Conservation (phyloP, 371 early-diverging fungal species). For the Enterocytospora artemiae region DNA sequence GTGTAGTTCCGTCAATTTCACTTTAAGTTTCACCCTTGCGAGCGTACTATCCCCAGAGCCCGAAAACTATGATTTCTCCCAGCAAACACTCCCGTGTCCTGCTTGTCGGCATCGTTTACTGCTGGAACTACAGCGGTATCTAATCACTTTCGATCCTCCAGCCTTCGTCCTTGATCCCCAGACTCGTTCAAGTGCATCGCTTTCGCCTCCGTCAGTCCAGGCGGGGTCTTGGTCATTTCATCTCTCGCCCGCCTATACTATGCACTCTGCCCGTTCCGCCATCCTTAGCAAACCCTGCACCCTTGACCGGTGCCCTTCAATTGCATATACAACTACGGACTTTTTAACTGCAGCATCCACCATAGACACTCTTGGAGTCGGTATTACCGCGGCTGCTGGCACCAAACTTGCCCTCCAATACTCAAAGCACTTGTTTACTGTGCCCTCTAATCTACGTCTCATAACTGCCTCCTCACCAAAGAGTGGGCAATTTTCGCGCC, state of each 20-base stretch:
- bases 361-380: conserved; percentile 38
- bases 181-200: conserved; percentile 61
- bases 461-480: conserved; percentile 32
- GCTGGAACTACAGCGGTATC: conserved; percentile 67
- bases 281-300: background rate
- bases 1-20: conserved; percentile 45
- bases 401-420: conserved; percentile 42
- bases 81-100: conserved; percentile 56
- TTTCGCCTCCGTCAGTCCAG: conserved; percentile 58
- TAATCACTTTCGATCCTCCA: conserved; percentile 66
- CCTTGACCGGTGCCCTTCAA: conserved; percentile 10
- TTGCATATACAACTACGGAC: conserved; percentile 33
- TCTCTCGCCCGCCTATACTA: conserved; percentile 30
- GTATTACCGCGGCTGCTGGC: conserved; percentile 47
- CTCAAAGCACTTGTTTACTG: background rate
- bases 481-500: conserved; percentile 42
- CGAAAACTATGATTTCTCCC: conserved; percentile 35
- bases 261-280: conserved; percentile 21
- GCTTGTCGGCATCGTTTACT: conserved; percentile 67
- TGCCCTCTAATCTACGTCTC: conserved; percentile 12
- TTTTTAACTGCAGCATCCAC: conserved; percentile 40
- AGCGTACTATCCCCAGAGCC: conserved; percentile 46
- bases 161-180: conserved; percentile 67
- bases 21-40: conserved; percentile 45
- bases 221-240: conserved; percentile 61